Base-by-base conservation (phyloP, 192 early-diverging fungal genomes). In the Backusella morwellensis region DNA sequence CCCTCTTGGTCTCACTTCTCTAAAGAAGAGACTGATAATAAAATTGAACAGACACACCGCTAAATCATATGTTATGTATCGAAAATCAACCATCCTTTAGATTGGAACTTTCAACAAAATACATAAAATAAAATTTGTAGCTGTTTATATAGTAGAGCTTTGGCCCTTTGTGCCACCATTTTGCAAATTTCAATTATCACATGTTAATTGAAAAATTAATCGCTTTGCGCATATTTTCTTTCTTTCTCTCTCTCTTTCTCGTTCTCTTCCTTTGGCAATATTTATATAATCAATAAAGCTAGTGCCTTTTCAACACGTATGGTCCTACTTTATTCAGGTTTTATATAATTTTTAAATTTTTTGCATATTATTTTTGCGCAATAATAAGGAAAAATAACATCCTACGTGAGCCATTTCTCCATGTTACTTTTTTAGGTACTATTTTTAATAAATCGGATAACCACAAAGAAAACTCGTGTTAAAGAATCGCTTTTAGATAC, bases 1-100 rank as follows among this genome's bases (percentile, higher is more conserved):
- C 73, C 94, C 94, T 34, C 95, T 88, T 21, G 90, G 89, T 40
- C 91, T 89, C 56, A 99, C 92, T 83, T 99, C 98, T 35, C 97
- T 86, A 80, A 98, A 97, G 78, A 96, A 96, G 79, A 95, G 85
- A 35, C 89, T 90, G 15, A 94, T 84, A 1, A 93, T 82, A 17
- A 88, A 80, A 54, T 85, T 90, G 81, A 92, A 94, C 77, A 95
- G 89, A 77, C 82, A 85, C 7, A 87, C 82, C 52, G 89, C 86
- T 63, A 92, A 66, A 82, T 95, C 94, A 81, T 95, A 95, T 2
- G 74, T 68, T 32, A 75, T 34, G 19, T 68, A 52, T 35, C 35
- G 50, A 35, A 68, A 35, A 68, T 68, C 67, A 63, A 63, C 15
- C 56, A 63, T 63, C 9, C 56, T 63, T 63, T 63, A 8, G 8